Evolutionary conservation across 495 filamentous ascomycete genomes (phyloP).

Genomic region (Talaromyces liani): DNA sequence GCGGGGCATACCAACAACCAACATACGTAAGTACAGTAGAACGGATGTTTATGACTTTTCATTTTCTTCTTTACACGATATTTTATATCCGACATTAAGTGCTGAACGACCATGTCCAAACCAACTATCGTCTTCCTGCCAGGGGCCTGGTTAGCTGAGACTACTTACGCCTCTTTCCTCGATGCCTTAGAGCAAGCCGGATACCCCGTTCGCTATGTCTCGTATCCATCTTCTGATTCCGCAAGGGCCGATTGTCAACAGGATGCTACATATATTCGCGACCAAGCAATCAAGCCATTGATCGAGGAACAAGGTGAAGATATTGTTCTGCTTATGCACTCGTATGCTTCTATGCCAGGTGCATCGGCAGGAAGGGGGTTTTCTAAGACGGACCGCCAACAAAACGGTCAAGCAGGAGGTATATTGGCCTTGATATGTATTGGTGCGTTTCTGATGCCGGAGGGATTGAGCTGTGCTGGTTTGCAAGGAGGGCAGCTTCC

Average conservation of each 20-base stretch:
- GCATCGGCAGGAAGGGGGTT: conserved; percentile 17
- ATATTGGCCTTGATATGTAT: conserved; percentile 23
- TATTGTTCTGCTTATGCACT: conserved; percentile 23
- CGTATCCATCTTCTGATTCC: conserved; percentile 19
- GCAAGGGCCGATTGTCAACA: conserved; percentile 15
- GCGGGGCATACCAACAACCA: neutral
- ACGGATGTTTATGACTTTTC: neutral
- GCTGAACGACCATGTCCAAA: neutral
- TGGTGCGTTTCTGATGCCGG: conserved; percentile 19
- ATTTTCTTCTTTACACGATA: neutral
- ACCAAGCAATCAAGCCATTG: conserved; percentile 8
- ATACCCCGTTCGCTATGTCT: conserved; percentile 13
- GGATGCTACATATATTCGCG: conserved; percentile 14
- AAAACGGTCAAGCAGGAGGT: conserved; percentile 18
- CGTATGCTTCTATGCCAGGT: conserved; percentile 25
- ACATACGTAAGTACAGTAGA: neutral
- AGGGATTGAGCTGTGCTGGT: conserved; percentile 21
- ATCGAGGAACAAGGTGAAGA: conserved; percentile 22
- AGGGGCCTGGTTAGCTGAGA: conserved; percentile 21
- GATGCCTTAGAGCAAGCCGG: conserved; percentile 13
- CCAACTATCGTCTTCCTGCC: conserved; percentile 19
- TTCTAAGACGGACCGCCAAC: conserved; percentile 12
- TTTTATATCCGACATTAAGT: neutral
- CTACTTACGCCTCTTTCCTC: conserved; percentile 18
- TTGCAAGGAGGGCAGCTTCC: conserved; percentile 20